A percentile compares a stretch with the other conserved stretches of the same genome.
Conservation (phyloP, 139 green algal genomes). For the Raphidocelis subcapitata region DNA sequence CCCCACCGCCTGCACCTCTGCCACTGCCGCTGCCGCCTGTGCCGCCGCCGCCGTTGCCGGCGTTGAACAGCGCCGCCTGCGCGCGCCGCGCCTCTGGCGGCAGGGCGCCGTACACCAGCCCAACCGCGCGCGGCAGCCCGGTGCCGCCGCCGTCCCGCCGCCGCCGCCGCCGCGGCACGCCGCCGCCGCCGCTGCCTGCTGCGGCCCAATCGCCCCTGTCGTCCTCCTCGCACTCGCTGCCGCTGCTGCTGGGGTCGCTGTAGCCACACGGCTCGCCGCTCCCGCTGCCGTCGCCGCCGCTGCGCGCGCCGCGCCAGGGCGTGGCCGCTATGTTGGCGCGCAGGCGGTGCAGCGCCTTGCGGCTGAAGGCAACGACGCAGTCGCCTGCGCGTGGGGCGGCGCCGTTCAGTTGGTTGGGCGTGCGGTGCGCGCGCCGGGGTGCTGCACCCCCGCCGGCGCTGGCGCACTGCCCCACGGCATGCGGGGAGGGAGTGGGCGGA, state of each 20-base stretch:
- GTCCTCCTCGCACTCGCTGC: background rate
- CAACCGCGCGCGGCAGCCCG: slow-evolving; percentile 24
- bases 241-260: background rate
- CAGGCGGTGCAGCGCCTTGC: slow-evolving; percentile 19
- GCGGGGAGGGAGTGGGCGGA: no score
- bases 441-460: no score
- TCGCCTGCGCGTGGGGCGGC: slow-evolving; percentile 57
- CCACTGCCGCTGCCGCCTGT: background rate
- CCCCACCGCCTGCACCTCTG: background rate
- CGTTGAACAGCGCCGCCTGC: slow-evolving; percentile 91
- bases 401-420: no score
- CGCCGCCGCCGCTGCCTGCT: background rate
- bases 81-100: slow-evolving; percentile 78
- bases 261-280: background rate
- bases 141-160: slow-evolving; percentile 17
- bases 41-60: no score
- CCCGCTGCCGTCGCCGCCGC: background rate
- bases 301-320: background rate
- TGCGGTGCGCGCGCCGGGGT: no score
- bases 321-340: background rate
- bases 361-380: slow-evolving; percentile 91
- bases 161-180: slow-evolving; percentile 4
- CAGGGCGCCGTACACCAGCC: slow-evolving; percentile 87
- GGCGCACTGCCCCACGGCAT: no score
- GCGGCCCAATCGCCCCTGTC: background rate